phyloP scores from a whole-genome alignment of 1,284 basidiomycete genomes.

The Fomitopsis palustris region DNA sequence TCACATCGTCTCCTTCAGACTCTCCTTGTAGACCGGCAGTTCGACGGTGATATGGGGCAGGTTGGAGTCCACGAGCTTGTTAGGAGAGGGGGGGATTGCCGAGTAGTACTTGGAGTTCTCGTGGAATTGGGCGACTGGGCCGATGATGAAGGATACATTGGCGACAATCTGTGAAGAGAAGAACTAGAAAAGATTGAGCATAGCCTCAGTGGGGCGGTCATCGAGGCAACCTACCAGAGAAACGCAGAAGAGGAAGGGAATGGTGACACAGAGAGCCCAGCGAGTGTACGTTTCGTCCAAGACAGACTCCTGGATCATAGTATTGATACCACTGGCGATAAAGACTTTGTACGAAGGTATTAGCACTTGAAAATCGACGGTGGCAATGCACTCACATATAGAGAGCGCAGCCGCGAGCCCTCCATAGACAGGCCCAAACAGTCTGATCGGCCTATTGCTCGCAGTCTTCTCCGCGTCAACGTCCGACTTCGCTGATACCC shows the following conservation, averaged over 20 bases:
- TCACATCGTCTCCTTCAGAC: slow-evolving; percentile 63
- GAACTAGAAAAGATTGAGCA: slow-evolving; percentile 42
- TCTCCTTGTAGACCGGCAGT: slow-evolving; percentile 83
- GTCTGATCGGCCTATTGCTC: slow-evolving; percentile 53
- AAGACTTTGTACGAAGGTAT: slow-evolving; percentile 43
- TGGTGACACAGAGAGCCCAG: slow-evolving; percentile 59
- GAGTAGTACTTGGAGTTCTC: slow-evolving; percentile 75
- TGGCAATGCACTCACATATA: slow-evolving; percentile 45
- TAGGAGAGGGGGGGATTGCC: slow-evolving; percentile 53
- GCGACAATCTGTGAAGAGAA: slow-evolving; percentile 61
- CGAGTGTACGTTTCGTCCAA: slow-evolving; percentile 64
- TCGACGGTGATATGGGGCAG: slow-evolving; percentile 76
- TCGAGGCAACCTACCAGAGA: slow-evolving; percentile 50
- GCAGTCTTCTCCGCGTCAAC: slow-evolving; percentile 43
- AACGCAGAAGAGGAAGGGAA: slow-evolving; percentile 71
- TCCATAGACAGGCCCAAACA: slow-evolving; percentile 78
- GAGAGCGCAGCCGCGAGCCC: slow-evolving; percentile 67
- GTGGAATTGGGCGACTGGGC: slow-evolving; percentile 72
- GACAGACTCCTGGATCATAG: slow-evolving; percentile 61
- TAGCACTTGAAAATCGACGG: background rate
- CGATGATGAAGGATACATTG: slow-evolving; percentile 58
- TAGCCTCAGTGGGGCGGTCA: background rate
- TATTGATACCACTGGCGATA: slow-evolving; percentile 52
- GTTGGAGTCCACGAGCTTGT: slow-evolving; percentile 53
- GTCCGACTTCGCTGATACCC: slow-evolving; percentile 36